These are phyloP conservation scores for Jaltomata sinuosa DNA, from an alignment of 257 asterid species.

Conservation along the genomic window DNA sequence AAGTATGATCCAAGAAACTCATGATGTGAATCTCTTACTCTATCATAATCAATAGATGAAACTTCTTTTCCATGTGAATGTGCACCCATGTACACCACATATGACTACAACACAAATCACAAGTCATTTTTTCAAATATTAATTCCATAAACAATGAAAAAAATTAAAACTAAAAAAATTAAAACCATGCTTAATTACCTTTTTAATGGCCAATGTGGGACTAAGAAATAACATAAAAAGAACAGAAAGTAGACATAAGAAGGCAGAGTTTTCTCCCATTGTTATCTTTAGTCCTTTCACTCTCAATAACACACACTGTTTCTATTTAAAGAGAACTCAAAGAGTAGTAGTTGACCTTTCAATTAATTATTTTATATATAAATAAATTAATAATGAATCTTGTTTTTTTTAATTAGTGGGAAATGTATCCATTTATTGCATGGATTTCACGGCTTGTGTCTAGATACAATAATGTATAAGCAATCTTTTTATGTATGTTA, in stretches of 20 bases:
- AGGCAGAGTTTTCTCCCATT: constrained; percentile 41
- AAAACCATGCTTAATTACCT: constrained; percentile 33
- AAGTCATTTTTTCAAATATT: not conserved
- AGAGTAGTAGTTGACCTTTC: not conserved
- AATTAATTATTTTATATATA: not conserved
- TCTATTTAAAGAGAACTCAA: not conserved
- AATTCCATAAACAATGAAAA: not conserved
- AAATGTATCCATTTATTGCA: not conserved
- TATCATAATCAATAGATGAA: constrained; percentile 42
- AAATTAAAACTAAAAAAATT: not conserved
- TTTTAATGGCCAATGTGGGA: constrained; percentile 64
- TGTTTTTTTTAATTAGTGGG: not conserved
- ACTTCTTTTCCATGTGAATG: constrained; percentile 55
- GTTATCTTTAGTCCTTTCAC: constrained; percentile 12
- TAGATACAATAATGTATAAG: not conserved
- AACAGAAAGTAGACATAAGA: constrained; percentile 39
- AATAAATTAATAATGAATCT: not conserved
- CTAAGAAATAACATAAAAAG: constrained; percentile 33
- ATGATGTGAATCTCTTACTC: constrained; percentile 59
- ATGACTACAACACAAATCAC: constrained; percentile 33
- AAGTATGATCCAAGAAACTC: constrained; percentile 72
- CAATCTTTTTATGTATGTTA: not conserved
- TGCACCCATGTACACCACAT: constrained; percentile 89
- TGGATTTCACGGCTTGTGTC: not conserved
- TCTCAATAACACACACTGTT: not conserved